These are phyloP conservation scores for Rhizoclosmatium globosum DNA, from an alignment of 192 early-diverging fungal species.

Conservation along the genomic window DNA sequence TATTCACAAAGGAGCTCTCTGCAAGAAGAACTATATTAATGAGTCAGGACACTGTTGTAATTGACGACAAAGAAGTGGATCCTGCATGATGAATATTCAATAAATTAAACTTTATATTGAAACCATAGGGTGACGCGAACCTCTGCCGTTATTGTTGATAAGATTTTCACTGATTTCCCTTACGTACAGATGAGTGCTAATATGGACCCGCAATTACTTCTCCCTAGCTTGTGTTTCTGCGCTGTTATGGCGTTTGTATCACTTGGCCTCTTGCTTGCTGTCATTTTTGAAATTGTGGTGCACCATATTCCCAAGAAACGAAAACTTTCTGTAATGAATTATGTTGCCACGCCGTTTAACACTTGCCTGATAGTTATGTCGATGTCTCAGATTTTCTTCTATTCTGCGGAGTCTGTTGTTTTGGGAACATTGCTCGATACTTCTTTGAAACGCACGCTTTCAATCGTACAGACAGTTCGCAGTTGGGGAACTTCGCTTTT, in stretches of 20 bases:
- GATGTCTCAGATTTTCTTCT: not conserved
- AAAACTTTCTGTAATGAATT: not conserved
- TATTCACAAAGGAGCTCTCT: no score
- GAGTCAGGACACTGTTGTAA: no score
- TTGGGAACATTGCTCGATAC: not conserved
- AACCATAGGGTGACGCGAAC: no score
- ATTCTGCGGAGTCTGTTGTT: not conserved
- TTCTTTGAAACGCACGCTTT: not conserved
- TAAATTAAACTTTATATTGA: no score
- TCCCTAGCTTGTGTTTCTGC: not conserved
- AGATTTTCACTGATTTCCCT: no score
- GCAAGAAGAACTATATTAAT: no score
- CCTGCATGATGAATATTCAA: no score
- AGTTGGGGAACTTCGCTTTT: not conserved
- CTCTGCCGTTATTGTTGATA: no score
- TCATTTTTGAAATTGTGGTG: not conserved
- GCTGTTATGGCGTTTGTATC: not conserved
- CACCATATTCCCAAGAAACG: not conserved
- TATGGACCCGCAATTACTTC: no score
- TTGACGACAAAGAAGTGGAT: no score
- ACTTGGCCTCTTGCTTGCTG: not conserved
- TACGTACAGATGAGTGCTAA: no score
- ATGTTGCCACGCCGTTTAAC: not conserved
- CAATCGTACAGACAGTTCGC: not conserved
- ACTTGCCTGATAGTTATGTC: not conserved